Percentiles rank a stretch among this genome's conserved stretches.
Conservation (phyloP, 164 flowering plant species). For the Cinnamomum micranthum region DNA sequence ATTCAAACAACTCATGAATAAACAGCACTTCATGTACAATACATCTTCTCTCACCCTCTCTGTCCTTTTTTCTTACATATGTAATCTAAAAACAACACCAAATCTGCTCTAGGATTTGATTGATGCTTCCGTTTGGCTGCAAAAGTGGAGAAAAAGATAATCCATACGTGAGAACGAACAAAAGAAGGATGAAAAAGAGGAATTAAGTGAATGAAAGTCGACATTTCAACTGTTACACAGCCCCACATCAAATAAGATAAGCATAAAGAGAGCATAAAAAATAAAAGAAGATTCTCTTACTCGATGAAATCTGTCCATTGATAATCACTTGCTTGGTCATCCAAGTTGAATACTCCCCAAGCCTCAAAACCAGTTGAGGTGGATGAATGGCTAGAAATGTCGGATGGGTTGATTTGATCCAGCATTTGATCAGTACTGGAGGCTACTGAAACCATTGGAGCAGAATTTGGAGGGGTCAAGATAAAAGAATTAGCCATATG, state of each 20-base stretch:
- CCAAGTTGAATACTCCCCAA: slow-evolving; percentile 40
- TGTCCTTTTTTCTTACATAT: not conserved
- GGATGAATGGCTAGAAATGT: slow-evolving; percentile 21
- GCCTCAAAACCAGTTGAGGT: slow-evolving; percentile 31
- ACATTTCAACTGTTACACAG: not conserved
- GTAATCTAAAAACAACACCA: not conserved
- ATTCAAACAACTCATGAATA: not conserved
- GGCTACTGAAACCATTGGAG: slow-evolving; percentile 15
- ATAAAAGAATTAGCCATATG: not conserved
- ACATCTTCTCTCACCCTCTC: not conserved
- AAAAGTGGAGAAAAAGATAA: not conserved
- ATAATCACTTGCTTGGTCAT: slow-evolving; percentile 31
- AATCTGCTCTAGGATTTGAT: slow-evolving; percentile 5
- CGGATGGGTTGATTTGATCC: slow-evolving; percentile 16
- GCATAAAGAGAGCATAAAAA: not conserved
- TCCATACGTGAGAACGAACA: not conserved
- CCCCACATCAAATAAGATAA: not conserved
- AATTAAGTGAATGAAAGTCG: not conserved
- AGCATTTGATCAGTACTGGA: slow-evolving; percentile 18
- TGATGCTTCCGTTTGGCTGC: slow-evolving; percentile 20
- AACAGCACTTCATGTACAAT: not conserved
- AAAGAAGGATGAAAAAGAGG: not conserved
- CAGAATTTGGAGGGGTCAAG: slow-evolving; percentile 1
- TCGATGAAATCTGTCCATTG: slow-evolving; percentile 42
- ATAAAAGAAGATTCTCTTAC: slow-evolving; percentile 21